Conservation (phyloP, 2,329 filamentous ascomycete species). For the Amylocarpus encephaloides region DNA sequence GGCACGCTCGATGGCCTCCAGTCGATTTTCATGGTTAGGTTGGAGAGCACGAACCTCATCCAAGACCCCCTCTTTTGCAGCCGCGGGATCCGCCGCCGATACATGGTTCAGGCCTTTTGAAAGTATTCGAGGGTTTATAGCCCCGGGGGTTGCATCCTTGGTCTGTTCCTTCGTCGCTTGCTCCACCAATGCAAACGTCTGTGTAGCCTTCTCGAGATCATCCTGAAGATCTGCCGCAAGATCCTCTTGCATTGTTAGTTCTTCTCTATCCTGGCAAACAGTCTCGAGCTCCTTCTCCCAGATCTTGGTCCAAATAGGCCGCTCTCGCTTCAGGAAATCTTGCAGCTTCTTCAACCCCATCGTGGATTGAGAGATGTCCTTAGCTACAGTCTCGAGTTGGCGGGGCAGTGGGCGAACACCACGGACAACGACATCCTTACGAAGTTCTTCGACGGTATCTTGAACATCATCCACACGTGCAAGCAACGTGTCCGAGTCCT, state of each 20-base stretch:
- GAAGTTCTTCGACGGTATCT: conserved; percentile 90
- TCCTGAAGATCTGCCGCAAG: conserved; percentile 86
- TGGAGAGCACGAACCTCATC: conserved; percentile 90
- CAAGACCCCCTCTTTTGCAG: conserved; percentile 84
- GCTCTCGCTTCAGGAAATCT: conserved; percentile 84
- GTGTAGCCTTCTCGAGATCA: conserved; percentile 87
- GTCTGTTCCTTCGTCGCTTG: conserved; percentile 98
- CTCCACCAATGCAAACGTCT: conserved; percentile 92
- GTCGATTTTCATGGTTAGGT: conserved; percentile 85
- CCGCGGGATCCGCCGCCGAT: conserved; percentile 57
- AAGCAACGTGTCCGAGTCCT: conserved; percentile 86
- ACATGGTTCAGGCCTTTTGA: conserved; percentile 51
- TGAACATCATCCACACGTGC: conserved; percentile 94
- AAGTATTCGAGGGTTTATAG: conserved; percentile 44
- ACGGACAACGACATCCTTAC: conserved; percentile 91
- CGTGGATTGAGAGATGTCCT: conserved; percentile 75
- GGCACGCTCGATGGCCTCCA: conserved; percentile 95
- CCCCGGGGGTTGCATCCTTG: conserved; percentile 58
- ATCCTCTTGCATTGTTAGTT: conserved; percentile 94
- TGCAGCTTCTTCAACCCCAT: conserved; percentile 92
- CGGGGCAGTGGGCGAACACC: conserved; percentile 86
- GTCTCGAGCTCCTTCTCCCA: conserved; percentile 97
- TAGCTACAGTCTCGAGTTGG: conserved; percentile 82
- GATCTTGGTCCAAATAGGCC: conserved; percentile 97
- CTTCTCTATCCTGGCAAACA: conserved; percentile 90